Base-by-base conservation (phyloP, 345 rosid genomes). In the Dipteronia dyeriana region DNA sequence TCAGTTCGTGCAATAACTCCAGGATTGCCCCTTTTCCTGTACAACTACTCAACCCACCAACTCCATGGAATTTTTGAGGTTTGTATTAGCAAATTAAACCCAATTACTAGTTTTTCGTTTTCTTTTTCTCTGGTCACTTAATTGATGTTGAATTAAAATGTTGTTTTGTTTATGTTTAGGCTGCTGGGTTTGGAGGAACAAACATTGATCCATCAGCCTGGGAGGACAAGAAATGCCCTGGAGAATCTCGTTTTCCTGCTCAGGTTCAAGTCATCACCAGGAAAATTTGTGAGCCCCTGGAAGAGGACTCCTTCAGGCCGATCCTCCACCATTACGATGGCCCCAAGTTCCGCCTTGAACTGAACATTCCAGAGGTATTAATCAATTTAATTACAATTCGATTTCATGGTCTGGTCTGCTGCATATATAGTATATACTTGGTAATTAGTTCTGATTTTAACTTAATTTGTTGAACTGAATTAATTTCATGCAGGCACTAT, bases 291-390 rank as follows among this genome's bases (percentile, higher is more conserved):
- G 88, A 90, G 74, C 97, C 99, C 6, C 86, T 97, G 8, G 98
- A 97, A 82, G 99, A 97, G 85, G 99, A 97, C 47, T 91, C 99
- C 0, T 97, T 97, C 91, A 85, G 99, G 84, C 99, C 99, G 71
- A 88, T 97, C 79, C 95, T 97, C 38, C 97, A 94, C 77, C 99
- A 97, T 79, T 97, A 97, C 47, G 99, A 97, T 65, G 99, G 99
- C 69, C 99, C 99, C 26, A 97, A 97, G 80, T 97, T 97, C 87
- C 92, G 99, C 31, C 97, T 97, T 4, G 97, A 97, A 34, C 95
- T 97, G 49, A 94, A 78, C 75, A 79, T 97, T 34, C 98, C 99
- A 1, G 99, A 97, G 99, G 98, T 93, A 70, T 41, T 76, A 16
- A 56, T 53, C 20, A 31, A 31, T 31, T 31, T 31, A 31, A 31